Base-by-base conservation (phyloP, 2,329 filamentous ascomycete genomes). In the Metarhizium anisopliae region DNA sequence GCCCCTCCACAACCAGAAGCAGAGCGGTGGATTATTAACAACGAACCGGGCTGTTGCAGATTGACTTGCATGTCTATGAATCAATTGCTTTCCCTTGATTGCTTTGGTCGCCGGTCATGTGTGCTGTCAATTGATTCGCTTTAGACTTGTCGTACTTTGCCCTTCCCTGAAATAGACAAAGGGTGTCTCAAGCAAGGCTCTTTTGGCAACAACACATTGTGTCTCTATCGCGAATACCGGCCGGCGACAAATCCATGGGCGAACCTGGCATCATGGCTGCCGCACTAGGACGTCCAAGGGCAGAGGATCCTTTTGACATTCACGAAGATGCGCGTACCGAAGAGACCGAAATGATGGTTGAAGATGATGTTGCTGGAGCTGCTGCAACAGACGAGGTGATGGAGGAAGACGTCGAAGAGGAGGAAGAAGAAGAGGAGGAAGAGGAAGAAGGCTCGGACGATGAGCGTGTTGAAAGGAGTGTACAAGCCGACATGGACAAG, bases 401-500 rank as follows among this genome's bases (percentile, higher is more conserved):
- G 20, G 60, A 66, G 2, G 61, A 61, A 25, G 64, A 65, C 13
- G 67, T 62, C 5, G 62, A 62, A 38, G 65, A 65, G 7, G 62
- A 62, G 18, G 63, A 65, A 8, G 62, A 62, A 20, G 63, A 67
- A 43, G 67, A 69, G 5, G 66, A 67, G 14, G 60, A 61, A 5
- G 65, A 67, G 1, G 64, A 67, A 2, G 76, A 79, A 2, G 72
- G 70, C 35, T 77, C 76, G 1, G 83, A 84, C 8, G 83, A 84
- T 29, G 84, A 89, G 52, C 71, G 75, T 14, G 77, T 90, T 42
- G 87, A 92, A 62, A 76, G 81, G 20, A 76, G 74, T 6, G 89
- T 96, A 14, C 81, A 84, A 59, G 84, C 91, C 54, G 94, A 99
- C 69, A 99, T 99, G 83, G 82, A 84, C 53, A 89, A 85, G 62